Conservation (phyloP, 2,329 filamentous ascomycete genomes). For the Cryphonectria japonica region DNA sequence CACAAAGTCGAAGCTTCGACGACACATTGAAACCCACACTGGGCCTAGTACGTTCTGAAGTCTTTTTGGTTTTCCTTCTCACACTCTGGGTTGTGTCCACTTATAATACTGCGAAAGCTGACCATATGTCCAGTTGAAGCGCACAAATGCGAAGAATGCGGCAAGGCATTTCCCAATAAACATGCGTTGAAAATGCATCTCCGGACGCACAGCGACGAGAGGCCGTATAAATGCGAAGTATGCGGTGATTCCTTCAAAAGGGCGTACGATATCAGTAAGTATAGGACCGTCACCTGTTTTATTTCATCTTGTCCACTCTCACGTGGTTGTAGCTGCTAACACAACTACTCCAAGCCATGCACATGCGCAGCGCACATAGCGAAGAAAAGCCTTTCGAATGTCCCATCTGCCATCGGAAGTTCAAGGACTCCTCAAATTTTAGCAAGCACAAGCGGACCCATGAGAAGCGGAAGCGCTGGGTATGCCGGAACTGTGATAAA, state of each 20-base stretch:
- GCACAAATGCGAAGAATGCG: constrained; percentile 59
- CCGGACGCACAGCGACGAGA: constrained; percentile 68
- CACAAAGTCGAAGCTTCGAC: constrained; percentile 65
- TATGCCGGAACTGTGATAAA: constrained; percentile 49
- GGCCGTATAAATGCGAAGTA: constrained; percentile 62
- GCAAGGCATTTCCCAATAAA: constrained; percentile 64
- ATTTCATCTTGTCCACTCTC: background rate
- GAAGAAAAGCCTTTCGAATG: constrained; percentile 42
- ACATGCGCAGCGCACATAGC: constrained; percentile 58
- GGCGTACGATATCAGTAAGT: constrained; percentile 14
- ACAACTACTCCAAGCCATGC: constrained; percentile 2
- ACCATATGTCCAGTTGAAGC: constrained; percentile 56
- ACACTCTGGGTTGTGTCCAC: background rate
- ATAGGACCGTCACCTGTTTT: background rate
- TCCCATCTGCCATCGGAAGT: constrained; percentile 57
- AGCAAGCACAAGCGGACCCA: constrained; percentile 69
- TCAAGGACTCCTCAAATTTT: constrained; percentile 68
- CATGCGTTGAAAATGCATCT: constrained; percentile 71
- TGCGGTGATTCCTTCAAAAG: constrained; percentile 56
- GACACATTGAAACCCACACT: constrained; percentile 68
- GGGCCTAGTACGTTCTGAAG: constrained; percentile 53
- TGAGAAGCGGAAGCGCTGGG: constrained; percentile 36
- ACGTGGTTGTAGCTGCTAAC: background rate
- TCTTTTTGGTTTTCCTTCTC: background rate
- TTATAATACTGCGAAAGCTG: background rate